Evolutionary conservation across 2,329 filamentous ascomycete species (phyloP).

Genomic region (Aureobasidium sp.): DNA sequence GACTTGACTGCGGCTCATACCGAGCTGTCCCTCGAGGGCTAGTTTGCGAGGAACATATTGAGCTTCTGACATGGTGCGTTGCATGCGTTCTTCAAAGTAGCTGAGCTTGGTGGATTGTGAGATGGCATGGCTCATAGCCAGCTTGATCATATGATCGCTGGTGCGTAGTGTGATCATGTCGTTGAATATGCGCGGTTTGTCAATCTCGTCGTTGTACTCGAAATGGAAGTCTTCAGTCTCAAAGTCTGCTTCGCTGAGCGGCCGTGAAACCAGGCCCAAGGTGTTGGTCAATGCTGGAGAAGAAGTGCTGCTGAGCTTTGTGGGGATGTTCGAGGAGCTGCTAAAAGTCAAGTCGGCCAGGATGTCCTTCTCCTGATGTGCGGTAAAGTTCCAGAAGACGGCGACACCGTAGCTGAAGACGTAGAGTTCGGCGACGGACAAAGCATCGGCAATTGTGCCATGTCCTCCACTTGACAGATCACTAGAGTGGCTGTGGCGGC

Average conservation of each 20-base stretch:
- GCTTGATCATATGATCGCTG: constrained; percentile 96
- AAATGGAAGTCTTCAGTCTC: constrained; percentile 99
- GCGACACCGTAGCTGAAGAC: constrained; percentile 96
- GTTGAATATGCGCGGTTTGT: constrained; percentile 88
- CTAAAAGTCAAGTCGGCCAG: constrained; percentile 91
- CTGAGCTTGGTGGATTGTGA: constrained; percentile 94
- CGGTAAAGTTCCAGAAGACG: constrained; percentile 98
- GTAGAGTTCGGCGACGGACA: constrained; percentile 88
- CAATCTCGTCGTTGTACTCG: constrained; percentile 81
- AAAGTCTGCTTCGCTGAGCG: constrained; percentile 79
- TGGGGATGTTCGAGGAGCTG: constrained; percentile 44
- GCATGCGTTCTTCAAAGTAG: constrained; percentile 95
- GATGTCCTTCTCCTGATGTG: constrained; percentile 91
- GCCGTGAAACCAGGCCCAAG: constrained; percentile 63
- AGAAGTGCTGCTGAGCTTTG: constrained; percentile 10
- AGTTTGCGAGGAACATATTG: constrained; percentile 85
- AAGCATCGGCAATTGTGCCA: constrained; percentile 58
- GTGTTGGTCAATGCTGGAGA: constrained; percentile 24
- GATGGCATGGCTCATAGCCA: constrained; percentile 95
- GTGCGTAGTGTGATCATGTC: constrained; percentile 97
- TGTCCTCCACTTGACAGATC: constrained; percentile 34
- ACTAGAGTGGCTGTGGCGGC: constrained; percentile 22
- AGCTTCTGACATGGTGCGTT: constrained; percentile 82
- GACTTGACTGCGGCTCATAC: constrained; percentile 86
- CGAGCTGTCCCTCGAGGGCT: constrained; percentile 79